Base-by-base conservation (phyloP, 2,329 filamentous ascomycete species). In the Fusarium sp. region DNA sequence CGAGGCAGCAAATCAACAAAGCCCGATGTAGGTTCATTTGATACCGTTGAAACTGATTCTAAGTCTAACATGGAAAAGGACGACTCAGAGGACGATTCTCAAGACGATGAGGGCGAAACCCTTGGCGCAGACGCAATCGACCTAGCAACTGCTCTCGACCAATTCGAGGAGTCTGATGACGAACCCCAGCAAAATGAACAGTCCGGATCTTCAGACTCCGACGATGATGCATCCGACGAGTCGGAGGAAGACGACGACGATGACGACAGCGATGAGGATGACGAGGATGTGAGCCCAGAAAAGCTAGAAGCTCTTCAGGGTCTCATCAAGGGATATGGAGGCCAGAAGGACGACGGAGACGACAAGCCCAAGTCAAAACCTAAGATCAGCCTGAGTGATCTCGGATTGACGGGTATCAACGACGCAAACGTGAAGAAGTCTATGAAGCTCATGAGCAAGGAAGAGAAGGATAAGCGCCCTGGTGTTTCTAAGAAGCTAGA, bases 351-450 rank as follows among this genome's bases (percentile, higher is more conserved):
- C 1, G 87, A 91, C 30, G 78, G 82, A 2, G 76, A 79, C 47
- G 71, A 76, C 67, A 80, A 70, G 57, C 70, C 63, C 83, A 86
- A 73, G 56, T 82, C 83, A 8, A 88, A 89, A 61, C 82, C 86
- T 56, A 92, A 94, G 76, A 86, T 96, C 62, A 90, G 89, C 35
- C 82, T 96, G 19, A 87, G 90, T 62, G 93, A 96, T 76, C 84
- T 97, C 13, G 87, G 86, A 13, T 82, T 96, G 47, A 84, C 89
- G 24, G 88, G 89, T 14, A 84, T 93, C 47, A 90, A 89, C 61
- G 92, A 96, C 75, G 88, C 90, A 4, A 85, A 89, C 47, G 87
- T 94, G 73, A 94, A 92, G 76, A 93, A 90, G 73, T 90, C 92
- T 0, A 83, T 96, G 49, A 96, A 95, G 78, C 85, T 92, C 65